Evolutionary conservation across 192 early-diverging fungal species (phyloP).

Genomic region (Jimgerdemannia flammicorona): DNA sequence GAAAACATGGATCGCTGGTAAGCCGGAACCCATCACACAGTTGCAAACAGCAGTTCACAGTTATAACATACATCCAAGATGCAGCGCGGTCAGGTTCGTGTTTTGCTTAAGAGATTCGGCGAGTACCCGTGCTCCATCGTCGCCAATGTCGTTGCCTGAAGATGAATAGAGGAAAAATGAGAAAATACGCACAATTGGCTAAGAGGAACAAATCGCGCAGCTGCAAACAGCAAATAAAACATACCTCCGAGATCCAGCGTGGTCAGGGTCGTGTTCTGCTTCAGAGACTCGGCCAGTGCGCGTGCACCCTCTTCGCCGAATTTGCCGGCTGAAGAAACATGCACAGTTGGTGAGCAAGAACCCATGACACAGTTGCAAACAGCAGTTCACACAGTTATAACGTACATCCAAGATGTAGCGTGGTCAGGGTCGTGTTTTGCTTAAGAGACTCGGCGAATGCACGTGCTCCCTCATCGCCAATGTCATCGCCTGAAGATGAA

Average conservation of each 20-base stretch:
- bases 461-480: background rate
- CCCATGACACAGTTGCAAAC: background rate
- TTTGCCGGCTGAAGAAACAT: background rate
- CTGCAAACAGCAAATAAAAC: background rate
- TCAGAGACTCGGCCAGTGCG: background rate
- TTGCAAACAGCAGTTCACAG: too few species aligned
- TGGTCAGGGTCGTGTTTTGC: background rate
- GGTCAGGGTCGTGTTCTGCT: background rate
- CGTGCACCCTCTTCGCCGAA: background rate
- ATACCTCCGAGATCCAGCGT: background rate
- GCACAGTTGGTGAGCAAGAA: too few species aligned
- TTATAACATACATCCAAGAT: too few species aligned
- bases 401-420: background rate
- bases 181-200: too few species aligned
- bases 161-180: too few species aligned
- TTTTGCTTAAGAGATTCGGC: too few species aligned
- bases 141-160: too few species aligned
- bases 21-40: too few species aligned
- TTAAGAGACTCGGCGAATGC: background rate
- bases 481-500: background rate
- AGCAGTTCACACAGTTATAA: background rate
- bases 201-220: too few species aligned
- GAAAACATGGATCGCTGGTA: too few species aligned
- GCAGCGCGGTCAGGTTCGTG: too few species aligned
- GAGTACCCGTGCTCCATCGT: too few species aligned